A percentile compares a stretch with the other conserved stretches of the same genome.
These are phyloP conservation scores for Elsinoe arachidis DNA, from an alignment of 2,329 filamentous ascomycete genomes.

Conservation along the genomic window DNA sequence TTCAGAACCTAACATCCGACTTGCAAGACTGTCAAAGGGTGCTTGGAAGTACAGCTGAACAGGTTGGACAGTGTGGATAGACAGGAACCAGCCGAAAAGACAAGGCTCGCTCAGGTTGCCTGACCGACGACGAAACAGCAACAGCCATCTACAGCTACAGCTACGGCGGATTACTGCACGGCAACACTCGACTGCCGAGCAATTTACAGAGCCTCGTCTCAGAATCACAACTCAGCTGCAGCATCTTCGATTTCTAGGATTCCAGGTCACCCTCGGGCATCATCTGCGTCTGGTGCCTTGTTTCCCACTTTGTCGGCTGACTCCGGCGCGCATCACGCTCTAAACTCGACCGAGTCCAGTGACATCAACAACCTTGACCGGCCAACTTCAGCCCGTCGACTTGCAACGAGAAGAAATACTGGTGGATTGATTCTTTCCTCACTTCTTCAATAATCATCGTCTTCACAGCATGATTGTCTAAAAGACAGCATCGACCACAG, in stretches of 20 bases:
- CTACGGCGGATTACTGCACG: background rate
- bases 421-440: background rate
- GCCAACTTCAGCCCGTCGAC: background rate
- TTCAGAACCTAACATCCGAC: background rate
- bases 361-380: slow-evolving; percentile 2
- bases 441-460: background rate
- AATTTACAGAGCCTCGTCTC: background rate
- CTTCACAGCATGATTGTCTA: background rate
- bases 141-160: background rate
- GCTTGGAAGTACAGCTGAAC: background rate
- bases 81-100: background rate
- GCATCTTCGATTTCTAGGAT: background rate
- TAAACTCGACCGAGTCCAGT: background rate
- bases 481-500: background rate
- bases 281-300: slow-evolving; percentile 7
- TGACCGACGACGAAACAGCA: slow-evolving; percentile 5
- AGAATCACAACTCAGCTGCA: background rate
- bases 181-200: background rate
- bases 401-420: background rate
- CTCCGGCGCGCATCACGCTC: slow-evolving; percentile 3
- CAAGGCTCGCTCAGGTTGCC: slow-evolving; percentile 1
- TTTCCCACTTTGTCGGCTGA: slow-evolving; percentile 10
- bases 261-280: background rate
- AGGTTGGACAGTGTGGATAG: background rate
- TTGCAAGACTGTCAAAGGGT: background rate